Evolutionary conservation across 2,329 filamentous ascomycete species (phyloP).

Genomic region (Venturia carpophila): DNA sequence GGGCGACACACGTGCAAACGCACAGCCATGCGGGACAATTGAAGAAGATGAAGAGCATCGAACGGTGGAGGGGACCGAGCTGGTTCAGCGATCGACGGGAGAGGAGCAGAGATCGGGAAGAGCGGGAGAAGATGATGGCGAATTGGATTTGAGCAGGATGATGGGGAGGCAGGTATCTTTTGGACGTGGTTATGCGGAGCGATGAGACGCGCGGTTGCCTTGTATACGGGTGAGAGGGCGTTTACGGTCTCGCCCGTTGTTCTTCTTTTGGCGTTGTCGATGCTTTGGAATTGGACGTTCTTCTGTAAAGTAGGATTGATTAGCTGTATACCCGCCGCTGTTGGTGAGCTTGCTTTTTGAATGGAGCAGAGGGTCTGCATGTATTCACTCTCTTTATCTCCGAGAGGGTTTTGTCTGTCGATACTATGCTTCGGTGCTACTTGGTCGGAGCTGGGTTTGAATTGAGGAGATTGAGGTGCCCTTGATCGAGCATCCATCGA

Average conservation of each 20-base stretch:
- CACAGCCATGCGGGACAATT: slow-evolving; percentile 1
- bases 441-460: too few relatives aligned
- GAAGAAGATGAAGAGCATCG: slow-evolving; percentile 17
- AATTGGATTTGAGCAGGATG: slow-evolving; percentile 18
- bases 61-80: slow-evolving; percentile 17
- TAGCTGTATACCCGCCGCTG: slow-evolving; percentile 1
- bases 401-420: neutral
- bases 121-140: slow-evolving; percentile 16
- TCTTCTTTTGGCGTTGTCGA: slow-evolving; percentile 3
- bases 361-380: neutral
- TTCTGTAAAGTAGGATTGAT: slow-evolving; percentile 10
- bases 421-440: too few relatives aligned
- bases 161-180: neutral
- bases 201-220: neutral
- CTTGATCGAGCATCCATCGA: too few relatives aligned
- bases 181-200: too few relatives aligned
- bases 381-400: neutral
- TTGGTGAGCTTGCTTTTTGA: neutral
- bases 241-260: neutral
- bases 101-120: slow-evolving; percentile 14
- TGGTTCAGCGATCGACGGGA: slow-evolving; percentile 16
- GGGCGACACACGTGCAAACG: neutral
- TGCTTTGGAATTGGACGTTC: neutral
- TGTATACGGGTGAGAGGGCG: neutral
- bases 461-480: too few relatives aligned